phyloP scores from a whole-genome alignment of 768 basidiomycete species.

The Kwoniella heveanensis region DNA sequence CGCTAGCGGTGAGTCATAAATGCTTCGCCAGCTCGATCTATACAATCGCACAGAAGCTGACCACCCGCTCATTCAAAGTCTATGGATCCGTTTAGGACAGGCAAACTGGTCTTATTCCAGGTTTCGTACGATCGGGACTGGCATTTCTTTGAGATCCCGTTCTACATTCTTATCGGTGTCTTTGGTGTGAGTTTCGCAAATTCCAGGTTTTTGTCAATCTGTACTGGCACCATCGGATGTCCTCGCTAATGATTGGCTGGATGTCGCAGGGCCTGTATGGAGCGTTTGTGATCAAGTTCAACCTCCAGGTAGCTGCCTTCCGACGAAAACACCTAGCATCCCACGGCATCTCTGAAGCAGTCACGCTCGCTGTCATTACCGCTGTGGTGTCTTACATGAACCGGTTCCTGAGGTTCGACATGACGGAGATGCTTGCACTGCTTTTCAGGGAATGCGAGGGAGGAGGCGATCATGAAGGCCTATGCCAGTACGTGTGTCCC shows the following conservation, averaged over 20 bases:
- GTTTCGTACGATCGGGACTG: constrained; percentile 96
- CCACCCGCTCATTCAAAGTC: constrained; percentile 61
- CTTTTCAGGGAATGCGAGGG: constrained; percentile 95
- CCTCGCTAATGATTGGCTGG: not conserved
- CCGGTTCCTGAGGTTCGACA: constrained; percentile 90
- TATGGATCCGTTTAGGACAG: constrained; percentile 97
- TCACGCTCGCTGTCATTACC: constrained; percentile 80
- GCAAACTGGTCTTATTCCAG: constrained; percentile 96
- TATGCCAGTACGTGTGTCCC: constrained; percentile 79
- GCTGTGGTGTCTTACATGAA: constrained; percentile 93
- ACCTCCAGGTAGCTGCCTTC: constrained; percentile 91
- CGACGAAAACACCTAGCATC: constrained; percentile 83
- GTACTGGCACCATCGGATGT: not conserved
- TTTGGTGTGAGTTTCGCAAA: constrained; percentile 72
- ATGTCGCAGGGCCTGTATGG: constrained; percentile 83
- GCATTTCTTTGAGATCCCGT: constrained; percentile 99
- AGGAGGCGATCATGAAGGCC: constrained; percentile 81
- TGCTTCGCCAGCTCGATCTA: not conserved
- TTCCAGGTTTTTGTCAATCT: not conserved
- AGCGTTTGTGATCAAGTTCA: constrained; percentile 94
- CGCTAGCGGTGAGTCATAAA: constrained; percentile 72
- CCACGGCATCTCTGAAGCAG: constrained; percentile 85
- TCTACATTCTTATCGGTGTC: constrained; percentile 90
- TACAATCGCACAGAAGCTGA: constrained; percentile 5
- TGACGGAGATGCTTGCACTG: constrained; percentile 94